Evolutionary conservation across 495 filamentous ascomycete species (phyloP).

Genomic region (Podospora appendiculata): DNA sequence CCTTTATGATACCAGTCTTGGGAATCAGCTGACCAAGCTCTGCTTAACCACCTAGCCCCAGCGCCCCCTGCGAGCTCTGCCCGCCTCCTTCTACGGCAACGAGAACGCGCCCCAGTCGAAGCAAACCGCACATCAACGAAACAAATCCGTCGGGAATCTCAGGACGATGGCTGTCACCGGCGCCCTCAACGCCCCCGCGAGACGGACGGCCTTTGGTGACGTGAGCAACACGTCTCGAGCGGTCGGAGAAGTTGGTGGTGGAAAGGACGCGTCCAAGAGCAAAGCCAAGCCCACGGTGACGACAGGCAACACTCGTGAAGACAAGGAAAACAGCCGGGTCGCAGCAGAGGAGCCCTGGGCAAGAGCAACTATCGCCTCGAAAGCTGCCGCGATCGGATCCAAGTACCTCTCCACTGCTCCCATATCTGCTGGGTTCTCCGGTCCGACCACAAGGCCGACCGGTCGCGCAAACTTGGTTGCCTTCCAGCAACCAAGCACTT

Average conservation of each 20-base stretch:
- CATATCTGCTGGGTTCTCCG: background rate
- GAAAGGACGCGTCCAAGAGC: constrained; percentile 34
- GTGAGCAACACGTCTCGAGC: constrained; percentile 63
- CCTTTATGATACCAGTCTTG: background rate
- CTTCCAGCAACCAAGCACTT: constrained; percentile 1
- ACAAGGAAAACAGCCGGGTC: constrained; percentile 27
- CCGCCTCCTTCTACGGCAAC: constrained; percentile 51
- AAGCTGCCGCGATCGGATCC: constrained; percentile 1
- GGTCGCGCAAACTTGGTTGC: background rate
- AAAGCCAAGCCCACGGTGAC: constrained; percentile 17
- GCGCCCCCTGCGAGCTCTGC: constrained; percentile 53
- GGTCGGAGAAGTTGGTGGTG: constrained; percentile 34
- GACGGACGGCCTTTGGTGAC: constrained; percentile 73
- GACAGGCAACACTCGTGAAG: constrained; percentile 30
- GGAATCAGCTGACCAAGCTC: constrained; percentile 8
- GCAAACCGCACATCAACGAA: constrained; percentile 65
- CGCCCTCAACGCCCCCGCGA: constrained; percentile 58
- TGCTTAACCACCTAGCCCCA: constrained; percentile 54
- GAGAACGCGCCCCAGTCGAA: constrained; percentile 61
- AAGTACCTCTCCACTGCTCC: constrained; percentile 8
- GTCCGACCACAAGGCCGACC: constrained; percentile 5
- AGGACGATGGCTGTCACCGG: constrained; percentile 46
- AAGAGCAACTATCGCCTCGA: background rate
- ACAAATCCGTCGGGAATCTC: constrained; percentile 72
- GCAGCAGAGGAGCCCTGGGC: background rate